Percentiles rank a stretch among this genome's conserved stretches.
phyloP scores from a whole-genome alignment of 2,329 filamentous ascomycete genomes.

The Claviceps maximensis region DNA sequence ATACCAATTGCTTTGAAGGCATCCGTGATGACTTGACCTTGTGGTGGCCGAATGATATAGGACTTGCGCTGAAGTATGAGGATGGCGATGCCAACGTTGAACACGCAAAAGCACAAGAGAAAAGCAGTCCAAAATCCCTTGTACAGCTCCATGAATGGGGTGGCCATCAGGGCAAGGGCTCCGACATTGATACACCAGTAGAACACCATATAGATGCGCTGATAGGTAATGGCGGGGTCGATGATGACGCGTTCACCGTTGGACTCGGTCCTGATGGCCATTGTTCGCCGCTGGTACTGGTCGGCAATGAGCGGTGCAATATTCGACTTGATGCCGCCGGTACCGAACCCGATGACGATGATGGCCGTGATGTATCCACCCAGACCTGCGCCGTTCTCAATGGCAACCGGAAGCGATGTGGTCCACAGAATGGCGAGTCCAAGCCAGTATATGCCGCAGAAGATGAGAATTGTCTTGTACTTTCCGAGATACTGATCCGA shows the following conservation, averaged over 20 bases:
- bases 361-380: constrained; percentile 41
- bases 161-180: constrained; percentile 53
- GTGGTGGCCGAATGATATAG: constrained; percentile 38
- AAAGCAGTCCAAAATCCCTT: constrained; percentile 56
- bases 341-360: constrained; percentile 52
- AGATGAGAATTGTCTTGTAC: constrained; percentile 47
- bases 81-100: constrained; percentile 44
- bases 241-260: constrained; percentile 48
- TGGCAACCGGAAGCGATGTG: constrained; percentile 28
- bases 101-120: constrained; percentile 44
- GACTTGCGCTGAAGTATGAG: constrained; percentile 33
- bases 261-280: constrained; percentile 34
- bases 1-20: constrained; percentile 39
- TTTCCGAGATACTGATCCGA: constrained; percentile 46
- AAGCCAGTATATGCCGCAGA: constrained; percentile 43
- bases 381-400: constrained; percentile 27
- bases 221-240: constrained; percentile 52
- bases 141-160: constrained; percentile 53
- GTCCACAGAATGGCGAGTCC: constrained; percentile 41
- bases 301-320: constrained; percentile 47
- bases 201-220: constrained; percentile 62
- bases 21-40: constrained; percentile 52
- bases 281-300: constrained; percentile 44
- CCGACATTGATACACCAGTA: constrained; percentile 64
- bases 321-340: constrained; percentile 58